Evolutionary conservation across 2,329 filamentous ascomycete genomes (phyloP).

Genomic region (Chaetomium olivaceum): DNA sequence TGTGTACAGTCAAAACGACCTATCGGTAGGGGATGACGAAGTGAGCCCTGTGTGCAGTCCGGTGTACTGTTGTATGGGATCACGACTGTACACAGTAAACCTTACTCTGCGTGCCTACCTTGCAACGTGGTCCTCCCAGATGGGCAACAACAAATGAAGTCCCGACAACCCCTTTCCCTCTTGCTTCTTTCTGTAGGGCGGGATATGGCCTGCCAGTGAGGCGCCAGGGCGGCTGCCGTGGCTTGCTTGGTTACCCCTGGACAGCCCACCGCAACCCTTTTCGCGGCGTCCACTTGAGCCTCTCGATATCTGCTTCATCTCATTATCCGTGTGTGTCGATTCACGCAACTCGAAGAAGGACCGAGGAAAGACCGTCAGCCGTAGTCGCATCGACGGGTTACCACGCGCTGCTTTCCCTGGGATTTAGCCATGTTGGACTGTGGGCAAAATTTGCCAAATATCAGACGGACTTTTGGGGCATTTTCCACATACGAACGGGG

Average conservation of each 20-base stretch:
- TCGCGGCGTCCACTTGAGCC: not conserved
- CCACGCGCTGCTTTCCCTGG: not conserved
- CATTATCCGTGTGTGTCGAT: too few species aligned
- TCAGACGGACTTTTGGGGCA: not conserved
- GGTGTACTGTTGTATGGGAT: too few species aligned
- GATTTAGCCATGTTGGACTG: constrained; percentile 5
- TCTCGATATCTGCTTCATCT: not conserved
- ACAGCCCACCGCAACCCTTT: not conserved
- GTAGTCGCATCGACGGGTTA: constrained; percentile 5
- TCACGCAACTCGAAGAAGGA: constrained; percentile 1
- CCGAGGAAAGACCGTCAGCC: constrained; percentile 15
- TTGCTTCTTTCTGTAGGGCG: not conserved
- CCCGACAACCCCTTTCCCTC: not conserved
- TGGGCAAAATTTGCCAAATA: constrained; percentile 9
- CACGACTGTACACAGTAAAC: not conserved
- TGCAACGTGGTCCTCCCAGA: not conserved
- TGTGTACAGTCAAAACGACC: not conserved
- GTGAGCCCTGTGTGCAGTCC: too few species aligned
- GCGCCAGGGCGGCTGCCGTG: not conserved
- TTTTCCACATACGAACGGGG: not conserved
- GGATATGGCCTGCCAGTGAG: not conserved
- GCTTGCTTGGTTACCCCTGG: not conserved
- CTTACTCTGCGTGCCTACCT: not conserved
- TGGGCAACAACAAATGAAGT: not conserved
- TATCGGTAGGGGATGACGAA: not conserved